These are phyloP conservation scores for Xenoacremonium recifei DNA, from an alignment of 2,329 filamentous ascomycete genomes.

Conservation along the genomic window DNA sequence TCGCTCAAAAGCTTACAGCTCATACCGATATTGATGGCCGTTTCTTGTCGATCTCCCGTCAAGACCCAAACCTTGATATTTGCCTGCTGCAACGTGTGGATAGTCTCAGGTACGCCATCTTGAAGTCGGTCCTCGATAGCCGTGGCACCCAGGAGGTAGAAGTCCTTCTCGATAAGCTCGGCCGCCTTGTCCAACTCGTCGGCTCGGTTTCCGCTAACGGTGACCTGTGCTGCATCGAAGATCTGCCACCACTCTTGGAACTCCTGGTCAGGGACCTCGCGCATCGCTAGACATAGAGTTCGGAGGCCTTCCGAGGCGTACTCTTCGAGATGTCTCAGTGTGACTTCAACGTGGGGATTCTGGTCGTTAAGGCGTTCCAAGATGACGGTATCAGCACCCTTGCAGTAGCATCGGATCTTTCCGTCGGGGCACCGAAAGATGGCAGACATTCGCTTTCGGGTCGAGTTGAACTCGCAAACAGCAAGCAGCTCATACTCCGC, in stretches of 20 bases:
- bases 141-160: conserved; percentile 88
- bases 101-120: conserved; percentile 96
- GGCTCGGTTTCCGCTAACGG: conserved; percentile 85
- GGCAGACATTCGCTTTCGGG: conserved; percentile 92
- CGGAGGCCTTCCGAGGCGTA: conserved; percentile 95
- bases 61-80: conserved; percentile 99
- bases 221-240: conserved; percentile 85
- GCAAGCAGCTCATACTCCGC: conserved; percentile 87
- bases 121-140: conserved; percentile 97
- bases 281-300: conserved; percentile 91
- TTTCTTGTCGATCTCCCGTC: conserved; percentile 96
- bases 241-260: conserved; percentile 84
- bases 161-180: conserved; percentile 90
- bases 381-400: conserved; percentile 97
- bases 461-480: conserved; percentile 98
- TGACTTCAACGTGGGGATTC: conserved; percentile 86
- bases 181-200: conserved; percentile 97
- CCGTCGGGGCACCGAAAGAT: conserved; percentile 97
- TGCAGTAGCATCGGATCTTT: conserved; percentile 90
- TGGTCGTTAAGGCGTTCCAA: conserved; percentile 80
- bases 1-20: conserved; percentile 98
- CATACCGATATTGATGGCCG: conserved; percentile 99
- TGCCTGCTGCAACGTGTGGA: conserved; percentile 92
- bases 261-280: conserved; percentile 86
- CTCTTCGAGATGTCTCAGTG: conserved; percentile 92